Conservation (phyloP, 441 rosid species). For the Adansonia gregorii region DNA sequence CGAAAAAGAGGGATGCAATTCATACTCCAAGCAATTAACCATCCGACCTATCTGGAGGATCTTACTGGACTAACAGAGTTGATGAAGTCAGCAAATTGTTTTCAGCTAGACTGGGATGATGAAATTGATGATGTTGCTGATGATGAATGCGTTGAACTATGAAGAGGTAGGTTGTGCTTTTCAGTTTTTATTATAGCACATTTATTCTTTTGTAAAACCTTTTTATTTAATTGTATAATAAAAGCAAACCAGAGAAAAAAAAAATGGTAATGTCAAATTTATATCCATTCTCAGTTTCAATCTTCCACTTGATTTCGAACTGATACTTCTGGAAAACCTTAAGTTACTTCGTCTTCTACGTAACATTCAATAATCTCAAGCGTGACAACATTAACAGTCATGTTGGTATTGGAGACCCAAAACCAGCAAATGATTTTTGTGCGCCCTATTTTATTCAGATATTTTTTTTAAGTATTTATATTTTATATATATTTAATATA, state of each 20-base stretch:
- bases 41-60: conserved; percentile 95
- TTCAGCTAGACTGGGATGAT: conserved; percentile 77
- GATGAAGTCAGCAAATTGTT: conserved; percentile 69
- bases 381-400: neutral
- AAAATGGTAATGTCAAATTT: conserved; percentile 1
- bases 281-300: neutral
- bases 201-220: neutral
- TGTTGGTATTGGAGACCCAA: neutral
- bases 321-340: neutral
- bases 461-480: too few species aligned
- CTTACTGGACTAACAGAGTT: conserved; percentile 88
- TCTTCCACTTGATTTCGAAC: neutral
- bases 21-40: conserved; percentile 80
- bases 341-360: neutral
- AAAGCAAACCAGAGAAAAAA: neutral
- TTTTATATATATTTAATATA: too few species aligned
- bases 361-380: neutral
- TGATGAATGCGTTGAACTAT: conserved; percentile 48
- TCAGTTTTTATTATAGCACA: neutral
- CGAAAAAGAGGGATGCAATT: conserved; percentile 68
- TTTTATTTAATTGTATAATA: conserved; percentile 27
- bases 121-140: conserved; percentile 44
- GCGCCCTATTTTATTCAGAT: too few species aligned
- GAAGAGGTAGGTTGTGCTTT: conserved; percentile 16
- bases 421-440: too few species aligned